Percentiles rank a stretch among this genome's conserved stretches.
Evolutionary conservation across 768 basidiomycete genomes (phyloP).

Genomic region (Tubosaeta sp.): DNA sequence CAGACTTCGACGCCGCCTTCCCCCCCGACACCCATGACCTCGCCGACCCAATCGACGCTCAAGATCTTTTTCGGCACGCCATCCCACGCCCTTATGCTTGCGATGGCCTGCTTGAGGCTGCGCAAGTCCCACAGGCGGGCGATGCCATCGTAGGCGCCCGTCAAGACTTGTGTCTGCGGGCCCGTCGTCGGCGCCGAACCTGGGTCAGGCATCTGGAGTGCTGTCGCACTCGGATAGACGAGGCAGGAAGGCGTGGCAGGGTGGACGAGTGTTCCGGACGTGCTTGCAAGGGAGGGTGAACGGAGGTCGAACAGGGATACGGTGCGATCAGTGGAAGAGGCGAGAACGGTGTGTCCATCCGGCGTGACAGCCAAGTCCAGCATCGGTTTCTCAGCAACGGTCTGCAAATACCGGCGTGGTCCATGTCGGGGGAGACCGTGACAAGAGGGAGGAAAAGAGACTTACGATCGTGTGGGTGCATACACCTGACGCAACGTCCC

Average conservation of each 20-base stretch:
- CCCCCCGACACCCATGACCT: constrained; percentile 55
- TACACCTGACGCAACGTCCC: constrained; percentile 80
- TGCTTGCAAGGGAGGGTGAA: constrained; percentile 32
- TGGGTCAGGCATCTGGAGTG: neutral
- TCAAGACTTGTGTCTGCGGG: constrained; percentile 50
- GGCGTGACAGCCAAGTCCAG: constrained; percentile 51
- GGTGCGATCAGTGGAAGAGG: constrained; percentile 71
- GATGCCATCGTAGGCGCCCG: constrained; percentile 74
- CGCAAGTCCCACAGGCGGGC: constrained; percentile 77
- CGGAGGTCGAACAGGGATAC: constrained; percentile 70
- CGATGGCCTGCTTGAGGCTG: constrained; percentile 59
- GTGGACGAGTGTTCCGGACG: constrained; percentile 49
- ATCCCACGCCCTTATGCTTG: constrained; percentile 60
- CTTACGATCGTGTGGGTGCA: constrained; percentile 65
- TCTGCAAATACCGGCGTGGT: constrained; percentile 34
- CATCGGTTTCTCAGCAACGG: constrained; percentile 71
- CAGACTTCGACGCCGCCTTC: constrained; percentile 66
- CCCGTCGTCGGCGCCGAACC: neutral
- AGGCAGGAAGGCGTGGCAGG: constrained; percentile 67
- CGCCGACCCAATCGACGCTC: constrained; percentile 53
- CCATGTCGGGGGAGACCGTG: neutral
- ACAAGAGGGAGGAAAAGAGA: neutral
- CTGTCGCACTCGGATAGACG: constrained; percentile 16
- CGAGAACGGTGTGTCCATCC: constrained; percentile 45
- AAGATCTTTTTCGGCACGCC: constrained; percentile 50